Conservation (phyloP, 164 flowering plant species). For the Pachysandra terminalis region DNA sequence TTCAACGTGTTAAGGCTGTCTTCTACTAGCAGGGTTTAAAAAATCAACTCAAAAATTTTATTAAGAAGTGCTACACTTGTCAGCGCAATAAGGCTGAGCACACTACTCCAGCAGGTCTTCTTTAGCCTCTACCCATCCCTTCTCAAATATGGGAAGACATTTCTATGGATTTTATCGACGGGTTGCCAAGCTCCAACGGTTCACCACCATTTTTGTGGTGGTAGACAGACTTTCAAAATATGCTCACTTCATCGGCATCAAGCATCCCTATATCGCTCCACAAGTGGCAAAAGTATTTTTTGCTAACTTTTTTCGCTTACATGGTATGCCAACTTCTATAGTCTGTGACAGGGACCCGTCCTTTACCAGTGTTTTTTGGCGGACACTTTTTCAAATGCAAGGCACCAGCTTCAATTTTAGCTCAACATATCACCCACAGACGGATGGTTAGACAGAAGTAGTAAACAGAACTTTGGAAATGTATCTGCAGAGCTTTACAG, state of each 20-base stretch:
- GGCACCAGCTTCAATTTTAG: background rate
- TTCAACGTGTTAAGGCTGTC: background rate
- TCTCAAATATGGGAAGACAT: constrained; percentile 3
- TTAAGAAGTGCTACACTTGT: background rate
- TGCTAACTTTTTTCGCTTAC: background rate
- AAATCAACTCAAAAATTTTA: background rate
- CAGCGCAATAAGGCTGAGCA: background rate
- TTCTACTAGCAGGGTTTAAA: constrained; percentile 7
- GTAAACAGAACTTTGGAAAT: background rate
- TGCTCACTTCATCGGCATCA: constrained; percentile 2
- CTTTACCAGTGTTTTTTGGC: background rate
- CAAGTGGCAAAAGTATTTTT: background rate
- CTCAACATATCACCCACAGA: background rate
- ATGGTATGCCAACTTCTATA: background rate
- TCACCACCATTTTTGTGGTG: constrained; percentile 1
- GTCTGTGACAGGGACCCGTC: background rate
- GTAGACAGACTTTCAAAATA: constrained; percentile 9
- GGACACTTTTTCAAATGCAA: background rate
- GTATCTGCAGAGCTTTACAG: background rate
- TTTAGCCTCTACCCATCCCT: constrained; percentile 9
- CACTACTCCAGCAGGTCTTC: background rate
- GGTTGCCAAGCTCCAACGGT: background rate
- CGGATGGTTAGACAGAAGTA: background rate
- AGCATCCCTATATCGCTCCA: background rate
- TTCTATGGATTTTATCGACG: constrained; percentile 11